Base-by-base conservation (phyloP, 2,329 filamentous ascomycete genomes). In the Aspergillus caelatus region DNA sequence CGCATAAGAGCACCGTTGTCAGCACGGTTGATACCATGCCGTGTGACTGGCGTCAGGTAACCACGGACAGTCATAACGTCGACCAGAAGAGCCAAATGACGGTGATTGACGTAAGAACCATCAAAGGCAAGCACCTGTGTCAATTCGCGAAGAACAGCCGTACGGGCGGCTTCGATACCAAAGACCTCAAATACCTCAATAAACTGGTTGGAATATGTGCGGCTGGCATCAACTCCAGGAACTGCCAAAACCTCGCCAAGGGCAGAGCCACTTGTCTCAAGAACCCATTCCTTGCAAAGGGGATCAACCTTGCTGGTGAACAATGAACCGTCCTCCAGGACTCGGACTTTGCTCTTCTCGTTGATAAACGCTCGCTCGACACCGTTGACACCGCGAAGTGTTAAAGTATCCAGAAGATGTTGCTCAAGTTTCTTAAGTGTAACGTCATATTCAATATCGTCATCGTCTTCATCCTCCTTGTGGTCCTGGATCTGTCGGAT, bases 21-120 rank as follows among this genome's bases (percentile, higher is more conserved):
- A 30, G 94, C 93, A 72, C 95, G 89, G 83, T 99, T 99, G 83
- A 99, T 99, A 81, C 95, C 95, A 77, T 99, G 95, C 80, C 95
- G 92, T 61, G 95, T 99, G 67, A 99, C 94, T 16, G 95, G 94
- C 79, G 97, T 97, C 73, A 99, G 89, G 72, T 91, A 90, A 69
- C 95, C 95, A 73, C 95, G 88, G 73, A 96, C 93, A 32, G 94
- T 97, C 95, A 99, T 99, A 67, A 99, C 93, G 81, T 99, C 95
- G 68, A 96, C 93, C 59, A 99, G 85, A 41, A 99, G 88, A 55
- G 94, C 92, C 83, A 99, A 89, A 83, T 99, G 95, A 74, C 95
- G 93, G 81, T 98, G 93, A 79, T 99, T 99, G 86, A 99, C 95
- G 78, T 99, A 99, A 16, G 95, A 98, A 86, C 96, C 96, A 77